Evolutionary conservation across 179 eudicot genomes (phyloP), one percentile per base, ranked within the genome.

Genomic region (Spergularia azorica): DNA sequence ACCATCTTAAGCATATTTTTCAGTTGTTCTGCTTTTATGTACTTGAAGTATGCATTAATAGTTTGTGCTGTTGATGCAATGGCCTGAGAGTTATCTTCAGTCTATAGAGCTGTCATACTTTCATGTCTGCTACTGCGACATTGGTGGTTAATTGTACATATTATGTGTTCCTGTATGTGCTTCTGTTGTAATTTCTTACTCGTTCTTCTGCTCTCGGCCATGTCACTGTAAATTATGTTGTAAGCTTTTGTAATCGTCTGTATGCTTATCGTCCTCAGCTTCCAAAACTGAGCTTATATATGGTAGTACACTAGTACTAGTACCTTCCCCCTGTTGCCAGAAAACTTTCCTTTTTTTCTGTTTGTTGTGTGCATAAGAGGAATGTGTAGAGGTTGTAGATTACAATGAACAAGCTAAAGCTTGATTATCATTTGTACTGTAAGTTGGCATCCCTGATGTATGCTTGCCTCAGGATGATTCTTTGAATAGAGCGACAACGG

Each of bases 21-120:
- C 16, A 20, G 21, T 67, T 59, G 43, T 41, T 63, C 52, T 48
- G 50, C 68, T 75, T 14, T 20, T 55, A 59, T 87, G 83, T 84
- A 78, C 77, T 57, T 74, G 75, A 79, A 80, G 71, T 50, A 75
- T 78, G 86, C 87, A 77, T 81, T 36, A 54, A 55, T 81, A 65
- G 87, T 80, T 86, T 86, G 89, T 68, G 89, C 84, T 86, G 85
- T 71, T 81, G 83, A 76, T 82, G 84, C 88, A 64, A 64, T 68
- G 84, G 71, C 75, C 61, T 14, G 72, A 82, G 71, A 73, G 62
- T 56, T 41, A 61, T 43, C 72, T 48, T 73, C 32, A 32, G 76
- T 71, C 68, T 41, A 63, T 71, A 82, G 82, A 82, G 79, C 56
- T 60, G 57, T 75, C 12, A 73, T 52, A 72, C 48, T 76, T 72